A percentile compares a stretch with the other conserved stretches of the same genome.
phyloP scores from a whole-genome alignment of 164 flowering plant species.

The Akebia trifoliata region DNA sequence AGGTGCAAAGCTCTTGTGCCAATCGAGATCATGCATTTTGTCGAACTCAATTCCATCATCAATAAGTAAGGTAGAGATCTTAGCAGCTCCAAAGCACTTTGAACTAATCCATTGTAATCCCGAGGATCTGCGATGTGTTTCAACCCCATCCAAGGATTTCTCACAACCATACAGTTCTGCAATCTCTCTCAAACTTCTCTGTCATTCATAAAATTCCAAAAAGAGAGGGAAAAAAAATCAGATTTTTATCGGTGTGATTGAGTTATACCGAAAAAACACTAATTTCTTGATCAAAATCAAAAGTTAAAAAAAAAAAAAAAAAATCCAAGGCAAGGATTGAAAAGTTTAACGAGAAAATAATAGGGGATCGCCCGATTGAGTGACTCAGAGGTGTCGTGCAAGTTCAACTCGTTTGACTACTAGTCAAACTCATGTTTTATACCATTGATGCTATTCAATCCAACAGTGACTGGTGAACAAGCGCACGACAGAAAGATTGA shows the following conservation, averaged over 20 bases:
- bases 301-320: not conserved
- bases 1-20: constrained; percentile 59
- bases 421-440: too few relatives aligned
- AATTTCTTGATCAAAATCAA: not conserved
- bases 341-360: too few relatives aligned
- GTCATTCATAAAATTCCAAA: constrained; percentile 13
- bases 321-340: too few relatives aligned
- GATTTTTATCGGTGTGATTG: too few relatives aligned
- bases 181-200: constrained; percentile 83
- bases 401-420: too few relatives aligned
- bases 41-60: constrained; percentile 84
- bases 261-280: too few relatives aligned
- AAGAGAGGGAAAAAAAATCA: not conserved
- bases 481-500: too few relatives aligned
- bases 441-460: too few relatives aligned
- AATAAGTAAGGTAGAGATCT: constrained; percentile 56
- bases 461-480: too few relatives aligned
- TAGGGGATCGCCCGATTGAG: too few relatives aligned
- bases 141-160: constrained; percentile 50
- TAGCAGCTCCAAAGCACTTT: constrained; percentile 64
- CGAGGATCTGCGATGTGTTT: constrained; percentile 38
- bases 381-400: too few relatives aligned
- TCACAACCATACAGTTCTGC: constrained; percentile 72
- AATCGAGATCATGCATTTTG: constrained; percentile 58
- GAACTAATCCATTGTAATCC: constrained; percentile 54